Evolutionary conservation across 2,329 filamentous ascomycete genomes (phyloP).

Genomic region (Ceratocystis lukuohia): DNA sequence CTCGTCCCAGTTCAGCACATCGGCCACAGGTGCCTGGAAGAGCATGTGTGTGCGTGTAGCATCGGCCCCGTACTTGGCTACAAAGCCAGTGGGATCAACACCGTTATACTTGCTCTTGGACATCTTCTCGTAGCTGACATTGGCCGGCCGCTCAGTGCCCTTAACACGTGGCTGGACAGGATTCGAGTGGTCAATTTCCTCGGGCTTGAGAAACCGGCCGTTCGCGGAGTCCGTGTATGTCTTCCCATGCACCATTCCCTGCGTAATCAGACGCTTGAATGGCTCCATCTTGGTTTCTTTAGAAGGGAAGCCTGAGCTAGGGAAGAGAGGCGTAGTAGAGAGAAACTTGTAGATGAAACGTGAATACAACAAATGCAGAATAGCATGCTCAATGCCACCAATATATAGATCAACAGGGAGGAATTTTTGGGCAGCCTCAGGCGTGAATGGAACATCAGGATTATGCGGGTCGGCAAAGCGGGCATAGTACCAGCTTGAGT

Average conservation of each 20-base stretch:
- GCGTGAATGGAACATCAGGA: conserved; percentile 43
- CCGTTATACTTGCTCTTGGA: conserved; percentile 91
- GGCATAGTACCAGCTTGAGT: conserved; percentile 89
- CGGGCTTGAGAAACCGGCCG: conserved; percentile 62
- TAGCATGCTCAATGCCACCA: conserved; percentile 81
- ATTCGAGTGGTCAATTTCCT: conserved; percentile 54
- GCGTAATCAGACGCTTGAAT: conserved; percentile 68
- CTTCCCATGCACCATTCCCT: conserved; percentile 87
- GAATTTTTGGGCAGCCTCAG: conserved; percentile 37
- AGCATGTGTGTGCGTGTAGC: conserved; percentile 75
- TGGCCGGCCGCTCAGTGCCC: conserved; percentile 44
- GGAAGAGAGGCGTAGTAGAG: conserved; percentile 40
- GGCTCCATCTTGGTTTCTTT: conserved; percentile 43
- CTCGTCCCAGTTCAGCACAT: conserved; percentile 80
- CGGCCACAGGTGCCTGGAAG: conserved; percentile 73
- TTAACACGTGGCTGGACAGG: conserved; percentile 46
- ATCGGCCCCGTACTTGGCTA: conserved; percentile 66
- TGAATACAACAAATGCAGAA: conserved; percentile 76
- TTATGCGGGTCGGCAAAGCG: conserved; percentile 65
- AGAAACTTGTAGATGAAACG: conserved; percentile 86
- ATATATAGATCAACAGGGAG: conserved; percentile 81
- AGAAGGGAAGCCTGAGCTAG: conserved; percentile 27
- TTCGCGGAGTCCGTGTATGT: conserved; percentile 64
- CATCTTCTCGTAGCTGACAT: conserved; percentile 75
- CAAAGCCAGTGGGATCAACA: conserved; percentile 63